Conservation (phyloP, 345 rosid genomes). For the Geranium brycei region DNA sequence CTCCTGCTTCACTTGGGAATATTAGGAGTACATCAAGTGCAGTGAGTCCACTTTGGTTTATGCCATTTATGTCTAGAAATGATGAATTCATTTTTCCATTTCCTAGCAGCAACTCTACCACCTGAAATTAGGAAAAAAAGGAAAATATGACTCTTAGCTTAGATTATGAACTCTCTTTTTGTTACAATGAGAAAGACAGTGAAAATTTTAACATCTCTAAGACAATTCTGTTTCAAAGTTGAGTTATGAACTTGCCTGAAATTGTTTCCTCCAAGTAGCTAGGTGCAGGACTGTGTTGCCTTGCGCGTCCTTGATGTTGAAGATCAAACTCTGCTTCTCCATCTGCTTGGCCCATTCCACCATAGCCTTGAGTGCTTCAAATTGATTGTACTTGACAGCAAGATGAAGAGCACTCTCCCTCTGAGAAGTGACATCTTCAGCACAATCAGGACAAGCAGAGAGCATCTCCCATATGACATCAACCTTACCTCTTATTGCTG, state of each 20-base stretch:
- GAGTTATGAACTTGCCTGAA: constrained; percentile 18
- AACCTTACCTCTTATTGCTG: constrained; percentile 24
- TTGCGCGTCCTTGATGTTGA: constrained; percentile 28
- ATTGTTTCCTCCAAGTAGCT: constrained; percentile 32
- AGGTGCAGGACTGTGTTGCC: constrained; percentile 32
- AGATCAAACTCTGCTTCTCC: constrained; percentile 10
- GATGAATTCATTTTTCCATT: neutral
- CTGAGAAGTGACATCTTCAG: constrained; percentile 22
- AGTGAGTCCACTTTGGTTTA: constrained; percentile 7
- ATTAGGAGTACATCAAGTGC: constrained; percentile 8
- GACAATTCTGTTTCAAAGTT: too few species aligned
- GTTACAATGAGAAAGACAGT: too few species aligned
- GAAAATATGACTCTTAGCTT: too few species aligned
- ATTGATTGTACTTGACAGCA: constrained; percentile 22
- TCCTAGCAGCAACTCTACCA: constrained; percentile 2
- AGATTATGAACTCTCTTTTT: too few species aligned
- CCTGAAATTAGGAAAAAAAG: constrained; percentile 3
- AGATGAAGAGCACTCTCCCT: constrained; percentile 34
- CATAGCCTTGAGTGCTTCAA: constrained; percentile 13
- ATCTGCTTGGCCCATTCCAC: constrained; percentile 23
- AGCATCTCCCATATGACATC: constrained; percentile 26
- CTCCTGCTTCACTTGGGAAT: constrained; percentile 13
- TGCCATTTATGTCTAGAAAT: constrained; percentile 9
- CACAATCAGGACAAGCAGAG: constrained; percentile 21
- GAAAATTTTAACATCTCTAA: too few species aligned